Evolutionary conservation across 805 yeast species (phyloP).

Genomic region (Candida namnaoensis): DNA sequence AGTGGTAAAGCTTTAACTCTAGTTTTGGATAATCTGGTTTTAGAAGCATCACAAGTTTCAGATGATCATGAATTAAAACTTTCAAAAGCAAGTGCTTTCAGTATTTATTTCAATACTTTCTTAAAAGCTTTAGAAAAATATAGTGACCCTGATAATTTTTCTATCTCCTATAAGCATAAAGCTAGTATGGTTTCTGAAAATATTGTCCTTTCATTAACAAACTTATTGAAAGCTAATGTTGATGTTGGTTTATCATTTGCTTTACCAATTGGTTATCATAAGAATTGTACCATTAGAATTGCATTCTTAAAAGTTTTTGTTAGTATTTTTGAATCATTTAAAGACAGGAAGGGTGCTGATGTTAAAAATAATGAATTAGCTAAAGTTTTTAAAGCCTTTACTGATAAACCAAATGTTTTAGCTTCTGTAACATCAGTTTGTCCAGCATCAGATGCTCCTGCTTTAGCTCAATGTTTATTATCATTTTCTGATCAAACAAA

Average conservation of each 20-base stretch:
- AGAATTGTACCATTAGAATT: constrained; percentile 52
- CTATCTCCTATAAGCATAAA: constrained; percentile 40
- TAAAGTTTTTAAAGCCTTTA: constrained; percentile 16
- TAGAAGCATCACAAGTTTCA: constrained; percentile 51
- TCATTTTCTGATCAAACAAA: constrained; percentile 40
- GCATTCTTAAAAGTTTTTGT: constrained; percentile 75
- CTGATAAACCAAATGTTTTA: constrained; percentile 33
- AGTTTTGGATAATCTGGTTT: constrained; percentile 44
- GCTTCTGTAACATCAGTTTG: constrained; percentile 52
- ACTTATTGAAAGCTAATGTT: constrained; percentile 61
- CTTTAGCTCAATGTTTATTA: constrained; percentile 57
- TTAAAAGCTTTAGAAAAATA: constrained; percentile 32
- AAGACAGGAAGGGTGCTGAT: constrained; percentile 8
- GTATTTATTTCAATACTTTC: constrained; percentile 60
- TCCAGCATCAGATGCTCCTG: constrained; percentile 61
- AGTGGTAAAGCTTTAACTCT: constrained; percentile 49
- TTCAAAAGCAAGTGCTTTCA: constrained; percentile 53
- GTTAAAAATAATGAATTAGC: constrained; percentile 9
- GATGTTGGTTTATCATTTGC: constrained; percentile 73
- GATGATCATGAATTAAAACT: constrained; percentile 43
- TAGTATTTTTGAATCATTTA: constrained; percentile 39
- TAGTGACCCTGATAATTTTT: constrained; percentile 23
- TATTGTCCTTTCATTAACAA: constrained; percentile 57
- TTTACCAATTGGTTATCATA: constrained; percentile 70
- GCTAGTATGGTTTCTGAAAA: constrained; percentile 49